A percentile compares a stretch with the other conserved stretches of the same genome.
Conservation (phyloP, 2,329 filamentous ascomycete genomes). For the Septoria linicola region DNA sequence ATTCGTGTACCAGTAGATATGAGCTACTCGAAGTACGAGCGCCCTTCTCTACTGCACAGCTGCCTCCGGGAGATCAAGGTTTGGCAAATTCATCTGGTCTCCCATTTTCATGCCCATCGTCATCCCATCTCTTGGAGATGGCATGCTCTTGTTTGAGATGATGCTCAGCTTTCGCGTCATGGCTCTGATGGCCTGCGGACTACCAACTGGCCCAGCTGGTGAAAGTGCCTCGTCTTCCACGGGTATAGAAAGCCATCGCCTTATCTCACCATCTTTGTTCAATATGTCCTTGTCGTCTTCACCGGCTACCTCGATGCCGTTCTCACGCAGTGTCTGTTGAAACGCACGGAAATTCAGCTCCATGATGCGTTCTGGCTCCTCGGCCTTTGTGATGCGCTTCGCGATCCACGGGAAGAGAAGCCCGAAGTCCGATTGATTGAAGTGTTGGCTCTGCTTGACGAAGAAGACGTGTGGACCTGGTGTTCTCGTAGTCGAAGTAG, state of each 20-base stretch:
- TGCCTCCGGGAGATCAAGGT: conserved; percentile 16
- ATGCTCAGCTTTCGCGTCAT: conserved; percentile 29
- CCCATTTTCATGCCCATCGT: conserved; percentile 31
- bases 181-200: conserved; percentile 19
- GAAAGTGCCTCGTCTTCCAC: conserved; percentile 25
- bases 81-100: conserved; percentile 20
- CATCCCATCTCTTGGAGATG: conserved; percentile 30
- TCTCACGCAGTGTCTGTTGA: conserved; percentile 65
- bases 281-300: conserved; percentile 43
- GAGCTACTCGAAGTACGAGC: too few relatives aligned
- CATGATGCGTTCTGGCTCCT: conserved; percentile 76
- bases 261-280: conserved; percentile 25
- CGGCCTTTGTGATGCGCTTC: conserved; percentile 50
- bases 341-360: conserved; percentile 79
- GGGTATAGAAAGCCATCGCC: conserved; percentile 32
- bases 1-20: not conserved
- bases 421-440: conserved; percentile 81
- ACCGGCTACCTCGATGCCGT: conserved; percentile 44
- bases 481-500: conserved; percentile 13
- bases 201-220: conserved; percentile 14
- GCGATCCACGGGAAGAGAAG: conserved; percentile 71
- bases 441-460: conserved; percentile 69
- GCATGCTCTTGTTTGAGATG: conserved; percentile 23
- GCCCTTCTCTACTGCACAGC: conserved; percentile 11
- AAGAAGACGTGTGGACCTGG: conserved; percentile 69